Conservation (phyloP, 2,329 filamentous ascomycete species). For the Rugonectria rugulosa region DNA sequence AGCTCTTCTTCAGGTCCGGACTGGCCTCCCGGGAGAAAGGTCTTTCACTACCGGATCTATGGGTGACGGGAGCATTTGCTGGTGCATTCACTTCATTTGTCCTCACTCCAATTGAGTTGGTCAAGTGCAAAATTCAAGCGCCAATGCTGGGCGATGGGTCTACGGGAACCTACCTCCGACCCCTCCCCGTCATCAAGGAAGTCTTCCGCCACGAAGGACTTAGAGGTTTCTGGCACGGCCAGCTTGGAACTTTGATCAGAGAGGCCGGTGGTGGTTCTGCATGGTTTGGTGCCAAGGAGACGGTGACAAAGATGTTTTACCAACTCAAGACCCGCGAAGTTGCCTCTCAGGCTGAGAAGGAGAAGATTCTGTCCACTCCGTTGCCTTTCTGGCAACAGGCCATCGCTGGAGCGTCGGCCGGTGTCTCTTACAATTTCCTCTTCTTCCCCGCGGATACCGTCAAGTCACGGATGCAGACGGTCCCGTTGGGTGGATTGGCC, state of each 20-base stretch:
- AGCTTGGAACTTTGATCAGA: slow-evolving; percentile 90
- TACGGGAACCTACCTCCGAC: slow-evolving; percentile 61
- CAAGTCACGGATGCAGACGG: slow-evolving; percentile 96
- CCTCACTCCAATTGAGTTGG: slow-evolving; percentile 92
- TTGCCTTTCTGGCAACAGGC: slow-evolving; percentile 89
- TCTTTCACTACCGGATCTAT: slow-evolving; percentile 77
- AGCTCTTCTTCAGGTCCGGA: slow-evolving; percentile 64
- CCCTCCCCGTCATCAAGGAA: slow-evolving; percentile 75
- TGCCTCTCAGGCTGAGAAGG: slow-evolving; percentile 49
- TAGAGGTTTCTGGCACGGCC: slow-evolving; percentile 91
- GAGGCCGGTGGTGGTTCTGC: slow-evolving; percentile 93
- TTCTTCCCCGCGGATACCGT: slow-evolving; percentile 98
- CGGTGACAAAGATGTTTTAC: slow-evolving; percentile 75
- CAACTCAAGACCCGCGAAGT: slow-evolving; percentile 57
- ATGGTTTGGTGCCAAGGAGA: slow-evolving; percentile 95
- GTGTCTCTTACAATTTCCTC: slow-evolving; percentile 94
- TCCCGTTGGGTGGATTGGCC: slow-evolving; percentile 67
- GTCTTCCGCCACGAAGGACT: slow-evolving; percentile 86
- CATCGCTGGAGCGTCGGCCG: slow-evolving; percentile 83
- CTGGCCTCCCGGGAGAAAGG: slow-evolving; percentile 60
- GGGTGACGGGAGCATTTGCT: slow-evolving; percentile 83
- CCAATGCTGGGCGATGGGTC: slow-evolving; percentile 56
- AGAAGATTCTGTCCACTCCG: slow-evolving; percentile 55
- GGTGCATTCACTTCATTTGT: slow-evolving; percentile 90
- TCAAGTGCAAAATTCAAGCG: slow-evolving; percentile 98